A percentile compares a stretch with the other conserved stretches of the same genome.
Evolutionary conservation across 345 rosid species (phyloP).

Genomic region (Salix arbutifolia): DNA sequence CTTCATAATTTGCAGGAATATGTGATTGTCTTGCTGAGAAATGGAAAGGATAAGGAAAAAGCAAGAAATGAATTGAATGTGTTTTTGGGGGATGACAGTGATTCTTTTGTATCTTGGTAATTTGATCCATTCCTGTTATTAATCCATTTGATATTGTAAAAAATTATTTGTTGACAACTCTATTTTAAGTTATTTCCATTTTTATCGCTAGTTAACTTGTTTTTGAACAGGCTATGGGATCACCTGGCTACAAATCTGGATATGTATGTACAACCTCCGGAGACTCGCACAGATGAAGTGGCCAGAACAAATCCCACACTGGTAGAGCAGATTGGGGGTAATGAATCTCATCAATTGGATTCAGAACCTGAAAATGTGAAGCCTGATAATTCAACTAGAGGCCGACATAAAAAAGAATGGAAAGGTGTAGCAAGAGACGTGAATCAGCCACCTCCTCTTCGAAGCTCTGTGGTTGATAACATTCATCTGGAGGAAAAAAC

Average conservation of each 20-base stretch:
- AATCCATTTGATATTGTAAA: neutral
- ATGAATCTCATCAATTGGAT: slow-evolving; percentile 30
- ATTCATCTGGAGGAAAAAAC: slow-evolving; percentile 40
- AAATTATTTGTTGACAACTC: neutral
- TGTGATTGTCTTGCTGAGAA: slow-evolving; percentile 78
- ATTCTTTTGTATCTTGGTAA: slow-evolving; percentile 84
- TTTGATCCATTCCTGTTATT: slow-evolving; percentile 6
- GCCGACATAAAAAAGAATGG: slow-evolving; percentile 64
- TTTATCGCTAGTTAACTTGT: neutral
- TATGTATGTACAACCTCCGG: slow-evolving; percentile 48
- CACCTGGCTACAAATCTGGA: slow-evolving; percentile 66
- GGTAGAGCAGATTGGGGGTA: slow-evolving; percentile 31
- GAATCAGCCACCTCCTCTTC: slow-evolving; percentile 59
- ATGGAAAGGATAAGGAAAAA: slow-evolving; percentile 82
- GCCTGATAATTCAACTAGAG: slow-evolving; percentile 34
- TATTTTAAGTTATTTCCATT: neutral
- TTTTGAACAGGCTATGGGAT: slow-evolving; percentile 85
- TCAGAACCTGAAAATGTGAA: slow-evolving; percentile 46
- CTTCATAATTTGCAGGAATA: slow-evolving; percentile 59
- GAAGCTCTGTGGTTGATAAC: slow-evolving; percentile 53
- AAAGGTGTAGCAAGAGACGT: slow-evolving; percentile 48
- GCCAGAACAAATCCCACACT: slow-evolving; percentile 20
- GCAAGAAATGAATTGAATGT: slow-evolving; percentile 81
- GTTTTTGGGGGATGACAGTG: slow-evolving; percentile 89
- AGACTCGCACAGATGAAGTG: slow-evolving; percentile 28